Base-by-base conservation (phyloP, 2,329 filamentous ascomycete species). In the Botrytis porri region DNA sequence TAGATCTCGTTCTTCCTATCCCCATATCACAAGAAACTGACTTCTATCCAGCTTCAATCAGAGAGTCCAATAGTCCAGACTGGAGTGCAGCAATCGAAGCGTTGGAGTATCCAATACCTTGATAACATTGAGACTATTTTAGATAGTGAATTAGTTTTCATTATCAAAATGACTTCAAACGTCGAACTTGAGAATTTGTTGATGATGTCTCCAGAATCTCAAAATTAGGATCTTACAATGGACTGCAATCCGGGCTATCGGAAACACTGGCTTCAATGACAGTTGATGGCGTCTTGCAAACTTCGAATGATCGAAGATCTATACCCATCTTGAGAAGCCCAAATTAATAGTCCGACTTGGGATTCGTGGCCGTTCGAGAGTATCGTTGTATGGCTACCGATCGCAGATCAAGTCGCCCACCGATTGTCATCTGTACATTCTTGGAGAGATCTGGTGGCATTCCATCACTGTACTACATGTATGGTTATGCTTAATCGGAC, bases 341-440 rank as follows among this genome's bases (percentile, higher is more conserved):
- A 41, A 22, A 41, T 57, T 29, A 57, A 57, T 57, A 54, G 16
- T 41, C 64, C 64, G 64, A 41, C 48, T 32, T 25, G 48, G 64
- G 35, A 67, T 67, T n/a, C 41, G 48, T 39, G 3, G 48, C 64
- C 64, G 64, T 67, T 67, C 48, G 35, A n/a, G 16, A 39, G 35
- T 57, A 67, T 39, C 48, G 65, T 67, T 22, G 35, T 57, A 67
- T 67, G 35, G 64, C 65, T 32, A 10, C 41, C n/a, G 65, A 67
- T 67, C 65, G 35, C 35, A 67, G 65, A 67, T 57, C 18, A 57
- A 57, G n/a, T n/a, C 32, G 48, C 39, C 45, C 35, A 67, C 48
- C 25, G 48, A 67, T 67, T 35, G 35, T 57, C 48, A 67, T 57
- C 25, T 54, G 35, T 41, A 22, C 35, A 16, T 32, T 57, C 39